These are phyloP conservation scores for Trichosporon asahii DNA, from an alignment of 1,284 basidiomycete species.

Conservation along the genomic window DNA sequence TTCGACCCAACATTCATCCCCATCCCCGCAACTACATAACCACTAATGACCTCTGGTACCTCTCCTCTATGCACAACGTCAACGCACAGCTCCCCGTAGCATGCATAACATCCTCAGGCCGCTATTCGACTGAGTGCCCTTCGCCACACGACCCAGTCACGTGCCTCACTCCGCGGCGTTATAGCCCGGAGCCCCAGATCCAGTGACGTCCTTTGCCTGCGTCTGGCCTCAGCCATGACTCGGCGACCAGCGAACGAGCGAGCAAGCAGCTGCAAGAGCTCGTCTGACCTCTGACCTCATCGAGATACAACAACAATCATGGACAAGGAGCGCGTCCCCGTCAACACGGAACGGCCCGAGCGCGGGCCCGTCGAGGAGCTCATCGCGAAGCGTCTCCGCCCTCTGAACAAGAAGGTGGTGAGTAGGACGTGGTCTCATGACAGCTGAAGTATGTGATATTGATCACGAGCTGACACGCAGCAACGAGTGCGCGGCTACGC, in stretches of 20 bases:
- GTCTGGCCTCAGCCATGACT: neutral
- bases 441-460: neutral
- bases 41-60: too few species aligned
- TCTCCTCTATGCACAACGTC: neutral
- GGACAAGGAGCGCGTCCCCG: conserved; percentile 3
- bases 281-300: neutral
- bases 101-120: neutral
- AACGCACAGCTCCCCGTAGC: neutral
- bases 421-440: too few species aligned
- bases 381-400: conserved; percentile 69
- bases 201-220: conserved; percentile 8
- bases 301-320: neutral
- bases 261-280: neutral
- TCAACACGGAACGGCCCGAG: conserved; percentile 17
- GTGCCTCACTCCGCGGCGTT: conserved; percentile 14
- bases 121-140: neutral
- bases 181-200: conserved; percentile 6
- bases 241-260: conserved; percentile 1
- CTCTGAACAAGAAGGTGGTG: conserved; percentile 77
- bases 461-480: conserved; percentile 52
- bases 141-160: conserved; percentile 8
- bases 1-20: too few species aligned
- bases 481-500: conserved; percentile 68
- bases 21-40: too few species aligned
- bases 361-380: conserved; percentile 67